phyloP scores from a whole-genome alignment of 257 asterid species.

The Nicotiana tabacum region DNA sequence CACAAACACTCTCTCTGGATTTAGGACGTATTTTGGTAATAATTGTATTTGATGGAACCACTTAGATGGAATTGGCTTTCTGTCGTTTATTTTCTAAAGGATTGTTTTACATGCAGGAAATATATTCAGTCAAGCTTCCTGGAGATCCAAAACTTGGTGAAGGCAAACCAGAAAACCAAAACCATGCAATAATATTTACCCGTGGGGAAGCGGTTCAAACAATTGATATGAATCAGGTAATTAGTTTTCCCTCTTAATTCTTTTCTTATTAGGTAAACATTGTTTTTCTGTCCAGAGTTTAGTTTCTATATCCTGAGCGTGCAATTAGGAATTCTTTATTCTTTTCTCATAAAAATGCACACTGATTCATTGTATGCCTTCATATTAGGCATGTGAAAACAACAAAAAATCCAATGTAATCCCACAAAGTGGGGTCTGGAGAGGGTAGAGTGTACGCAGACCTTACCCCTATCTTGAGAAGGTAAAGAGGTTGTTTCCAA shows the following conservation, averaged over 20 bases:
- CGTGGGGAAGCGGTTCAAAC: constrained; percentile 99
- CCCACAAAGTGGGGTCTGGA: too few relatives aligned
- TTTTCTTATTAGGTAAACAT: neutral
- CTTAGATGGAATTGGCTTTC: neutral
- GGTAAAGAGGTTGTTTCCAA: too few relatives aligned
- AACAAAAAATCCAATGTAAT: too few relatives aligned
- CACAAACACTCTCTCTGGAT: neutral
- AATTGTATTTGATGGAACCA: neutral
- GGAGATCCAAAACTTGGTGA: constrained; percentile 99
- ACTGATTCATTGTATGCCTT: neutral
- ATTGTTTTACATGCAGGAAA: constrained; percentile 48
- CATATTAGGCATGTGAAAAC: neutral
- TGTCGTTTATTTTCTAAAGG: neutral
- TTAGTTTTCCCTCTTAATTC: neutral
- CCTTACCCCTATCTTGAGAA: too few relatives aligned
- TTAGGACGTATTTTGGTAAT: neutral
- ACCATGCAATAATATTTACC: constrained; percentile 91
- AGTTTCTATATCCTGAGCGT: neutral
- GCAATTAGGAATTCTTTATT: neutral
- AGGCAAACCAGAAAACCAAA: constrained; percentile 98
- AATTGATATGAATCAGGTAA: constrained; percentile 97
- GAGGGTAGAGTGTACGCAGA: too few relatives aligned
- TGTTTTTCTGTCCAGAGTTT: neutral
- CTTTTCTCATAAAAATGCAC: neutral
- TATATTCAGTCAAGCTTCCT: constrained; percentile 91